Conservation (phyloP, 371 early-diverging fungal species). For the Nematocida ironsii region DNA sequence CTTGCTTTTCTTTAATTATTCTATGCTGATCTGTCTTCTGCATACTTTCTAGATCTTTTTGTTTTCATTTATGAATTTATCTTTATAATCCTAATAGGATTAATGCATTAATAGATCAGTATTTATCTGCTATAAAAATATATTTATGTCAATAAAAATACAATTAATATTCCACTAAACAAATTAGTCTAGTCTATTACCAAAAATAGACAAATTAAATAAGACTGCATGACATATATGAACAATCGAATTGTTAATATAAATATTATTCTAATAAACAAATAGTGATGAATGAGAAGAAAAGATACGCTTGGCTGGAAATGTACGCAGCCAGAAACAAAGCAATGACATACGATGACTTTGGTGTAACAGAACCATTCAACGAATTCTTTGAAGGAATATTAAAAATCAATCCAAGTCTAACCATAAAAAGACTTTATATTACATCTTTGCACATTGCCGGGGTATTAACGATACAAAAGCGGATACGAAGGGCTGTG, state of each 20-base stretch:
- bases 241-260: conserved; percentile 20
- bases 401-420: conserved; percentile 39
- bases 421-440: conserved; percentile 42
- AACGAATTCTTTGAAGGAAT: conserved; percentile 59
- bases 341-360: conserved; percentile 31
- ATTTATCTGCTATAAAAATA: too few species aligned
- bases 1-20: too few species aligned
- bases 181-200: neutral
- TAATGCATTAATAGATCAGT: too few species aligned
- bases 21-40: too few species aligned
- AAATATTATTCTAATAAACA: conserved; percentile 54
- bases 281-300: conserved; percentile 56
- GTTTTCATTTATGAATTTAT: too few species aligned
- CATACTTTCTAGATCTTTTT: too few species aligned
- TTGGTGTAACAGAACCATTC: conserved; percentile 38
- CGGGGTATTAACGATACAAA: conserved; percentile 43
- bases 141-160: too few species aligned
- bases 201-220: neutral
- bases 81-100: too few species aligned
- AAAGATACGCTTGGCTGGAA: conserved; percentile 56
- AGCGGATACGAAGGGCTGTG: conserved; percentile 23
- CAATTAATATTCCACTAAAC: neutral
- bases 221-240: conserved; percentile 14
- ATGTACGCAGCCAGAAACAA: conserved; percentile 36
- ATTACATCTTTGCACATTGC: conserved; percentile 47